Percentiles rank a stretch among this genome's conserved stretches.
These are phyloP conservation scores for Verticillium albo-atrum DNA, from an alignment of 2,329 filamentous ascomycete species.

Conservation along the genomic window DNA sequence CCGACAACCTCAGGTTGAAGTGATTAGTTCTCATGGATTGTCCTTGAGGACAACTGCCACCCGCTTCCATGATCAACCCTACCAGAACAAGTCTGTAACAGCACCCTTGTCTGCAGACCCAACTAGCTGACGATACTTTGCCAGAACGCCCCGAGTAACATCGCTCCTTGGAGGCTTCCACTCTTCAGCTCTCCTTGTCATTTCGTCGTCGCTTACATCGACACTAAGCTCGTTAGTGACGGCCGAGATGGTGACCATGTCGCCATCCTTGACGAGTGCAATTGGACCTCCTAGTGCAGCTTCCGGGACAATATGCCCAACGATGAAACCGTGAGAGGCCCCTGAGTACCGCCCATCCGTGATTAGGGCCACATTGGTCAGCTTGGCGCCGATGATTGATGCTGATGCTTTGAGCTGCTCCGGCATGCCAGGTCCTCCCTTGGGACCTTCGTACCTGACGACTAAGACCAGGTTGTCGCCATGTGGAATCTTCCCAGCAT, in stretches of 20 bases:
- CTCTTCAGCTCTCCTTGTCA: slow-evolving; percentile 54
- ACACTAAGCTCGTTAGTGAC: slow-evolving; percentile 69
- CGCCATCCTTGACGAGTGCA: slow-evolving; percentile 74
- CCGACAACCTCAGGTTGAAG: no score
- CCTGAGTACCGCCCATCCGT: slow-evolving; percentile 90
- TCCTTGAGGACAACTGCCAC: no score
- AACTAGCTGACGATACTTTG: slow-evolving; percentile 85
- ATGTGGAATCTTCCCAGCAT: slow-evolving; percentile 52
- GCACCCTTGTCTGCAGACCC: slow-evolving; percentile 89
- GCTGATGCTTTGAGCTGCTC: slow-evolving; percentile 87
- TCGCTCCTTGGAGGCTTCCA: slow-evolving; percentile 69
- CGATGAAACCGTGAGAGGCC: slow-evolving; percentile 86
- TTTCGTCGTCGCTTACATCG: slow-evolving; percentile 64
- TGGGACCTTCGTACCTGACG: slow-evolving; percentile 90
- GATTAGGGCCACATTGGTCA: slow-evolving; percentile 83
- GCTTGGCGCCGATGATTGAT: slow-evolving; percentile 86
- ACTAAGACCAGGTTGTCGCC: slow-evolving; percentile 74
- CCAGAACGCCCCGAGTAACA: slow-evolving; percentile 78
- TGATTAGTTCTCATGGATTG: no score
- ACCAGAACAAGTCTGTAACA: slow-evolving; percentile 62
- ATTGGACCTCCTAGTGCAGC: slow-evolving; percentile 86
- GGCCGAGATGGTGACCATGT: slow-evolving; percentile 82
- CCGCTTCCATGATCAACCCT: no score
- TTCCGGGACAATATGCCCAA: slow-evolving; percentile 89
- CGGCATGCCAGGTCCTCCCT: slow-evolving; percentile 92